Evolutionary conservation across 148 eudicot genomes (phyloP), one percentile per base, ranked within the genome.

Genomic region (Vaccinium corymbosum): DNA sequence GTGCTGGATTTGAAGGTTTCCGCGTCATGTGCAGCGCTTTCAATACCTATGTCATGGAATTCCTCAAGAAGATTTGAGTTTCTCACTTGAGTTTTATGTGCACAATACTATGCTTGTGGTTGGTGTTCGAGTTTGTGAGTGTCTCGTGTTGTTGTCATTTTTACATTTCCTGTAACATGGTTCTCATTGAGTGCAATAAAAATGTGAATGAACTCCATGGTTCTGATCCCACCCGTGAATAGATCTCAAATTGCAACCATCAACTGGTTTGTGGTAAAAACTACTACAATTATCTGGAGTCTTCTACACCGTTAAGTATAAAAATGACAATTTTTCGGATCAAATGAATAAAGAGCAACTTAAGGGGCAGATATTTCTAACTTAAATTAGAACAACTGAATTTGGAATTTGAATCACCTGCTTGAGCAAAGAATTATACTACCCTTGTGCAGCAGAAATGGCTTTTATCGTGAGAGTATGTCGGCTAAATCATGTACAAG

Each of bases 1-100:
- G 88, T 0, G 86, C 99, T 55, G 99, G 99, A 0, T 96, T 96
- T 35, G 80, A 87, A 74, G 89, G 89, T 0, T 92, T 93, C 82
- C 85, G 62, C 46, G 90, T 91, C 10, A 92, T 90, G 9, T 88
- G 91, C 17, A 90, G 91, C 68, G 94, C 95, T 76, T 91, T 85
- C 88, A 94, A 92, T 77, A 89, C 94, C 49, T 92, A 91, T 87
- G 86, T 94, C 87, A 94, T 96, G 91, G 98, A 96, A 81, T 89
- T 94, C 62, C 85, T 91, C 64, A 92, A 92, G 83, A 85, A 80
- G 32, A 80, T 78, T 57, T 82, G 70, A 82, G 59, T 13, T 42
- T 78, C 16, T 50, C 35, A 25, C 1, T 29, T 52, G 81, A 22
- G 64, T 5, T 27, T 78, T 78, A 27, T 16, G 19, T 52, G 56